A percentile compares a stretch with the other conserved stretches of the same genome.
Evolutionary conservation across 108 stramenopile genomes (phyloP).

Genomic region (Chaetoceros tenuissimus): DNA sequence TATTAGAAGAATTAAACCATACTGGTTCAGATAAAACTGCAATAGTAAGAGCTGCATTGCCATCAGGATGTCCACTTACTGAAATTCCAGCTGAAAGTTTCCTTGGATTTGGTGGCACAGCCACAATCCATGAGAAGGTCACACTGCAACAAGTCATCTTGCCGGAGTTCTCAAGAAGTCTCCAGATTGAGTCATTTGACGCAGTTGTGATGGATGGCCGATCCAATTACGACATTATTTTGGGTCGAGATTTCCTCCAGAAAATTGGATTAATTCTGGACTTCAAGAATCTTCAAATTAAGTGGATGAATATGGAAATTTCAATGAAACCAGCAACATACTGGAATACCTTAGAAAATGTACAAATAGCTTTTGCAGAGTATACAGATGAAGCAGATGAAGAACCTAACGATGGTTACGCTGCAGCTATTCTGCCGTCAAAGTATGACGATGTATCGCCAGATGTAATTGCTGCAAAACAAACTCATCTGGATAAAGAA

Average conservation of each 20-base stretch:
- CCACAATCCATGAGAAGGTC: neutral
- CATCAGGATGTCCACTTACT: too few species aligned
- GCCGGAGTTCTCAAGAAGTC: neutral
- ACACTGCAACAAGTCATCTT: neutral
- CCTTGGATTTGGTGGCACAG: too few species aligned
- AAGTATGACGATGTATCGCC: conserved; percentile 21
- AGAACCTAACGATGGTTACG: neutral
- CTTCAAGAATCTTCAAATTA: neutral
- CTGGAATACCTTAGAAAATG: neutral
- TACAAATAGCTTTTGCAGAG: too few species aligned
- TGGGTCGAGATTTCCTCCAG: conserved; percentile 24
- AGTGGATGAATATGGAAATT: conserved; percentile 17
- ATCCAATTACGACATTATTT: conserved; percentile 19
- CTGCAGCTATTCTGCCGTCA: conserved; percentile 21
- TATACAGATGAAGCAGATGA: neutral
- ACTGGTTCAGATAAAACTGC: too few species aligned
- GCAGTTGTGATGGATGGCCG: neutral
- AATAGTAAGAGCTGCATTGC: too few species aligned
- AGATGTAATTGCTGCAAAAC: conserved; percentile 14
- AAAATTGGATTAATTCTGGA: conserved; percentile 13
- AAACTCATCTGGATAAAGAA: conserved; percentile 16
- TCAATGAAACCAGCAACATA: conserved; percentile 4
- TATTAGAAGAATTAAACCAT: too few species aligned
- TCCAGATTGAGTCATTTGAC: neutral
- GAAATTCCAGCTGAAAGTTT: too few species aligned